Conservation (phyloP, 306 rosid genomes). For the Vigna radiata region DNA sequence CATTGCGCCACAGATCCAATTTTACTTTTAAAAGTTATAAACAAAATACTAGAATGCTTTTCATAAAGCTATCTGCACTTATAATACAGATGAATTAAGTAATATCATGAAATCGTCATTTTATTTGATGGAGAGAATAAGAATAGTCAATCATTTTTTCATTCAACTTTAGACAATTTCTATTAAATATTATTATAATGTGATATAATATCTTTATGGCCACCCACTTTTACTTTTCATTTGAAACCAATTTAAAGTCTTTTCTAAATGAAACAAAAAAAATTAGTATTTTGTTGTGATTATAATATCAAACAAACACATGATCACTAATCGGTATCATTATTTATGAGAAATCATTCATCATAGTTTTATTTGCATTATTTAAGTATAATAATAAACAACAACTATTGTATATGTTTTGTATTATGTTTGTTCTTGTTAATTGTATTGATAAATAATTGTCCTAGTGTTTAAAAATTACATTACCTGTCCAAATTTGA, state of each 20-base stretch:
- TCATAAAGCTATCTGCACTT: too few relatives aligned
- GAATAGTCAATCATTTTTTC: too few relatives aligned
- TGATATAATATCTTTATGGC: too few relatives aligned
- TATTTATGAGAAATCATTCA: not conserved
- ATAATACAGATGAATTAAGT: too few relatives aligned
- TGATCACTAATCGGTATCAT: not conserved
- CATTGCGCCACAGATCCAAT: conserved; percentile 69
- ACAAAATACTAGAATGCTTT: fast-evolving
- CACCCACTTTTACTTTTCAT: not conserved
- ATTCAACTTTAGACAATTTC: too few relatives aligned
- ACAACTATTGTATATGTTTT: not conserved
- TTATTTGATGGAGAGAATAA: too few relatives aligned
- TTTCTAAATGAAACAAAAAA: not conserved
- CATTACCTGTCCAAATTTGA: not conserved
- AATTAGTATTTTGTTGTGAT: not conserved
- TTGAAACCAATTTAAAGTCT: not conserved
- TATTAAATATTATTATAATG: too few relatives aligned
- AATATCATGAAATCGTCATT: too few relatives aligned
- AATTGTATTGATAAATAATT: not conserved
- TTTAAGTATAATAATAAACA: not conserved
- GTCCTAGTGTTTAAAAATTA: not conserved
- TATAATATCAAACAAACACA: not conserved
- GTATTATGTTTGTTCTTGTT: not conserved
- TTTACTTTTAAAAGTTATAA: fast-evolving
- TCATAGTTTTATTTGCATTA: not conserved